Conservation (phyloP, 2,329 filamentous ascomycete genomes). For the Penicillium corylophilum region DNA sequence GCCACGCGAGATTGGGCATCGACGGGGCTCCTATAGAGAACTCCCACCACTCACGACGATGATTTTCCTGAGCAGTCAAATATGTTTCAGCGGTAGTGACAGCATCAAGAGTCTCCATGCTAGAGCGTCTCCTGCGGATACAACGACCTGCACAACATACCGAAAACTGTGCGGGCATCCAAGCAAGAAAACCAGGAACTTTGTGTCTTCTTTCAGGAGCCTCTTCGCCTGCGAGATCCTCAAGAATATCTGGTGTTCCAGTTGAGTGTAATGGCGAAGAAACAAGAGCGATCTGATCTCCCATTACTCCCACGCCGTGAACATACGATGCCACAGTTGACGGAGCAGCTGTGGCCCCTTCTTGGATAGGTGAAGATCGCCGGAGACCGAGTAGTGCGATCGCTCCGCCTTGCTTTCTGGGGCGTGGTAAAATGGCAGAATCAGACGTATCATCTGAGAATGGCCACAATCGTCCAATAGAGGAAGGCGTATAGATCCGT, state of each 20-base stretch:
- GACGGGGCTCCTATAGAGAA: background rate
- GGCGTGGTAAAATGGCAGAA: background rate
- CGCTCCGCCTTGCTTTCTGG: conserved; percentile 2
- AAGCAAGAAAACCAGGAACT: background rate
- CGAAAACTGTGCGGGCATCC: conserved; percentile 6
- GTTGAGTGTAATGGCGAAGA: background rate
- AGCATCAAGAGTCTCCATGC: conserved; percentile 4
- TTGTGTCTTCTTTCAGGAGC: background rate
- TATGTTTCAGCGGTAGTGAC: conserved; percentile 17
- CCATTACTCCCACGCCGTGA: background rate
- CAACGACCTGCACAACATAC: conserved; percentile 7
- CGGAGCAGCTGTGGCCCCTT: background rate
- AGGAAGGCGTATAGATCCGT: background rate
- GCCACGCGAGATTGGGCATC: background rate
- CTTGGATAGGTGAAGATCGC: background rate
- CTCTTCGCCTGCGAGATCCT: background rate
- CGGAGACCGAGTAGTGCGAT: background rate
- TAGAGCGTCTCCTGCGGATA: background rate
- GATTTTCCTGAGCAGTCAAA: conserved; percentile 13
- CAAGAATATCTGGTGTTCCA: background rate
- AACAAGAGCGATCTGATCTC: background rate
- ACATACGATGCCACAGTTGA: background rate
- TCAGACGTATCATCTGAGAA: background rate
- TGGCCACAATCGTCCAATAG: background rate
- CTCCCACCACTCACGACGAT: background rate